Evolutionary conservation across 139 green algal genomes (phyloP).

Genomic region (Chara braunii): DNA sequence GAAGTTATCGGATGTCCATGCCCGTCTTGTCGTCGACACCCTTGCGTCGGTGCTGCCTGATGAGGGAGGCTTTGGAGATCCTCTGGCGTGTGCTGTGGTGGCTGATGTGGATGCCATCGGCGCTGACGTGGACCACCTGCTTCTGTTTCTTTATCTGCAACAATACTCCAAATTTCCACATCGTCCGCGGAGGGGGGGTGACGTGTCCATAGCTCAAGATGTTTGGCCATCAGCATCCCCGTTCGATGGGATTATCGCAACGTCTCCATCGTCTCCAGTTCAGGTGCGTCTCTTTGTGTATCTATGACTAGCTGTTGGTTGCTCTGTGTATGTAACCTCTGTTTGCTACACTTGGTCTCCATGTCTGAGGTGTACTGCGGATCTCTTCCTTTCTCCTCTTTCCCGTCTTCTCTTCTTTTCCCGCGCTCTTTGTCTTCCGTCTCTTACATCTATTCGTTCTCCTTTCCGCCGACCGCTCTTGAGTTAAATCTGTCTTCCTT

Average conservation of each 20-base stretch:
- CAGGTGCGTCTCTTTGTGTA: conserved; percentile 4
- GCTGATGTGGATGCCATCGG: conserved; percentile 18
- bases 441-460: too few relatives aligned
- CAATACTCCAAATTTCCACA: conserved; percentile 13
- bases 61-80: background rate
- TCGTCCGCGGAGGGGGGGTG: background rate
- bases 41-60: conserved; percentile 10
- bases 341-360: too few relatives aligned
- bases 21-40: conserved; percentile 9
- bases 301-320: too few relatives aligned
- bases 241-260: conserved; percentile 24
- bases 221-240: conserved; percentile 34
- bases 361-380: too few relatives aligned
- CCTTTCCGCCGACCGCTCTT: too few relatives aligned
- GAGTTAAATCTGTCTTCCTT: too few relatives aligned
- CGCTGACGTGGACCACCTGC: conserved; percentile 25
- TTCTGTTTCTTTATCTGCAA: conserved; percentile 34
- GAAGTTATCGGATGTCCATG: conserved; percentile 3
- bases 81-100: background rate
- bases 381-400: too few relatives aligned
- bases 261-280: background rate
- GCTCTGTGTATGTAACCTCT: too few relatives aligned
- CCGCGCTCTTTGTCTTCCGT: too few relatives aligned
- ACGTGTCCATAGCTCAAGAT: conserved; percentile 18
- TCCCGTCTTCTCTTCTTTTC: too few relatives aligned